phyloP scores from a whole-genome alignment of 2,329 filamentous ascomycete species.

The Neonectria ditissima region DNA sequence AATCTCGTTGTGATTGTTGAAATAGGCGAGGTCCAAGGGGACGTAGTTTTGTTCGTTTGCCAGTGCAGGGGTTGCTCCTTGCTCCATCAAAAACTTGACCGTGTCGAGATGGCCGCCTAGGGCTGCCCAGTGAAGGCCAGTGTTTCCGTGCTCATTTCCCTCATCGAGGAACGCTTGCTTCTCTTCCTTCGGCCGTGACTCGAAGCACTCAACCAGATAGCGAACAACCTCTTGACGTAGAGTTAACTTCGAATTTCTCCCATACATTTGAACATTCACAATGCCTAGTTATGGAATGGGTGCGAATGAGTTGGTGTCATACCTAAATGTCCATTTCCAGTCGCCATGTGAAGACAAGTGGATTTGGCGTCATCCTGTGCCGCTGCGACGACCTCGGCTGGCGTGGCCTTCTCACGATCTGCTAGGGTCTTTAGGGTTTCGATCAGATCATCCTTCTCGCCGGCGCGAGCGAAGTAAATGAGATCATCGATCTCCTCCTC shows the following conservation, averaged over 20 bases:
- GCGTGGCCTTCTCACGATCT: conserved; percentile 68
- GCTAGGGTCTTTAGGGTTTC: conserved; percentile 69
- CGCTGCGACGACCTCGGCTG: conserved; percentile 74
- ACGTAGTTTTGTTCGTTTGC: conserved; percentile 89
- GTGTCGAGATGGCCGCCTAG: conserved; percentile 86
- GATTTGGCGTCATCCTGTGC: conserved; percentile 81
- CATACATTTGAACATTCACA: background rate
- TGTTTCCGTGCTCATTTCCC: conserved; percentile 87
- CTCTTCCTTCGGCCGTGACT: conserved; percentile 53
- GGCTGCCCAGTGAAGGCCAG: conserved; percentile 92
- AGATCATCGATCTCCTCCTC: conserved; percentile 92
- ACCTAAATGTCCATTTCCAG: conserved; percentile 90
- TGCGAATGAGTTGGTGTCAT: conserved; percentile 42
- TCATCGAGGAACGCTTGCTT: conserved; percentile 71
- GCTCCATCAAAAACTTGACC: conserved; percentile 80
- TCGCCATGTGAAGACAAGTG: conserved; percentile 90
- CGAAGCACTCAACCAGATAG: conserved; percentile 57
- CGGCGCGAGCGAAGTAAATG: conserved; percentile 84
- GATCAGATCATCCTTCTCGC: conserved; percentile 78
- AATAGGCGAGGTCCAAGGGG: conserved; percentile 78
- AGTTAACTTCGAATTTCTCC: conserved; percentile 15
- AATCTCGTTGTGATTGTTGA: conserved; percentile 74
- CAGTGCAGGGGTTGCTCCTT: conserved; percentile 81
- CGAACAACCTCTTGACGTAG: conserved; percentile 57
- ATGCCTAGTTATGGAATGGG: fast-evolving